These are phyloP conservation scores for Phyllosticta citribraziliensis DNA, from an alignment of 2,329 filamentous ascomycete genomes.

Conservation along the genomic window DNA sequence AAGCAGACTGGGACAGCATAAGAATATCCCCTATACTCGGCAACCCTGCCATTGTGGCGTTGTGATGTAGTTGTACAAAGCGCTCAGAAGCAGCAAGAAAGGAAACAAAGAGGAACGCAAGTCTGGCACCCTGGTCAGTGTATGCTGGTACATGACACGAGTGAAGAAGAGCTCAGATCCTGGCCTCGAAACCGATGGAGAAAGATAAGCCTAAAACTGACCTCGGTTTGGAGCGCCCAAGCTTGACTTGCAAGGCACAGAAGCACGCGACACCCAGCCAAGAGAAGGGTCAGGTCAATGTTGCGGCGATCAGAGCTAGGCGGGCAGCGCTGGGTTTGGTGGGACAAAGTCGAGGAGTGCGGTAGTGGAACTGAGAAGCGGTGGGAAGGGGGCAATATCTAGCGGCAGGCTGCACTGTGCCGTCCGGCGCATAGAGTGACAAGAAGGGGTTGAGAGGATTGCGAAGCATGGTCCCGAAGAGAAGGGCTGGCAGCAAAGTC, in stretches of 20 bases:
- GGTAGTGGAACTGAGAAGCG: background rate
- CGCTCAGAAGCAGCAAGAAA: background rate
- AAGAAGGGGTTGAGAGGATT: background rate
- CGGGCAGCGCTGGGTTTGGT: background rate
- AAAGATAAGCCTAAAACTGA: background rate
- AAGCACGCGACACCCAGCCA: background rate
- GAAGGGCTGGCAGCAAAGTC: background rate
- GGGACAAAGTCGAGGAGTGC: background rate
- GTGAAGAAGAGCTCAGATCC: background rate
- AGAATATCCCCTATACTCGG: conserved; percentile 35
- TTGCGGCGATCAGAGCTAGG: background rate
- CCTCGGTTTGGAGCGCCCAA: background rate
- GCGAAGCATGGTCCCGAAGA: background rate
- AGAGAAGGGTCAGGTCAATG: background rate
- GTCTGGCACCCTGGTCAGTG: background rate
- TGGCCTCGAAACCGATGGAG: background rate
- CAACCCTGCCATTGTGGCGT: conserved; percentile 18
- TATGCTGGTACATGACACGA: background rate
- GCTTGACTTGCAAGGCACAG: background rate
- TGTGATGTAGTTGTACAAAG: background rate
- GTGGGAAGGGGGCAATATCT: background rate
- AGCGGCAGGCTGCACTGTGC: background rate
- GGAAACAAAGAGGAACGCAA: background rate
- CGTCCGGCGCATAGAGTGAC: background rate
- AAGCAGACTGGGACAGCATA: conserved; percentile 37